A percentile compares a stretch with the other conserved stretches of the same genome.
These are phyloP conservation scores for Solanum lignicaule DNA, from an alignment of 257 asterid genomes.

Conservation along the genomic window DNA sequence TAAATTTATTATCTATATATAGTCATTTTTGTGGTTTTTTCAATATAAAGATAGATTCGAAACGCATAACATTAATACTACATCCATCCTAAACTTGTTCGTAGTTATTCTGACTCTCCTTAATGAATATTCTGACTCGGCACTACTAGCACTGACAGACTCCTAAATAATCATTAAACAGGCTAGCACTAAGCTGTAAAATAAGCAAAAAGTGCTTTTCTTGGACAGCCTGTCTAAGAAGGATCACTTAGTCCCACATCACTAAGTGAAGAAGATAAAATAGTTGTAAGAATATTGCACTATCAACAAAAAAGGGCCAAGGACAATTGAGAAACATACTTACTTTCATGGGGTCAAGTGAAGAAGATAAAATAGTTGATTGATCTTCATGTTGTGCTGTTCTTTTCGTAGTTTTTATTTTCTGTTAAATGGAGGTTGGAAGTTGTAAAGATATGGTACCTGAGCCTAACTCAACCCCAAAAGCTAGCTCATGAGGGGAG, in stretches of 20 bases:
- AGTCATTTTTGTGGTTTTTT: background rate
- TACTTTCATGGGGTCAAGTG: conserved; percentile 9
- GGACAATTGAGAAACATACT: background rate
- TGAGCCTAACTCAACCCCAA: too few relatives aligned
- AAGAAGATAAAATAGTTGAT: too few relatives aligned
- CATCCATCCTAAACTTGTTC: background rate
- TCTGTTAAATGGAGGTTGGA: background rate
- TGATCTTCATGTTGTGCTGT: too few relatives aligned
- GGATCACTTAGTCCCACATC: background rate
- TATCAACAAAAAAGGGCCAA: background rate
- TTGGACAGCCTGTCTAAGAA: background rate
- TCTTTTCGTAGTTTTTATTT: background rate
- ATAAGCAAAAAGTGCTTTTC: background rate
- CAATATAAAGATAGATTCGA: background rate
- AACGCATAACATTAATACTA: background rate
- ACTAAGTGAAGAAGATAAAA: background rate
- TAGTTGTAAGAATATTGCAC: background rate
- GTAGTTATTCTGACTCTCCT: background rate
- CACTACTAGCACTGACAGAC: background rate
- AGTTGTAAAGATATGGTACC: background rate
- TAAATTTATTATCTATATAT: background rate
- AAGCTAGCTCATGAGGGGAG: too few relatives aligned
- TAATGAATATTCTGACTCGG: background rate
- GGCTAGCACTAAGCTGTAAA: background rate
- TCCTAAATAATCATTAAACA: background rate